Base-by-base conservation (phyloP, 805 yeast species). In the Candida ascalaphidarum region DNA sequence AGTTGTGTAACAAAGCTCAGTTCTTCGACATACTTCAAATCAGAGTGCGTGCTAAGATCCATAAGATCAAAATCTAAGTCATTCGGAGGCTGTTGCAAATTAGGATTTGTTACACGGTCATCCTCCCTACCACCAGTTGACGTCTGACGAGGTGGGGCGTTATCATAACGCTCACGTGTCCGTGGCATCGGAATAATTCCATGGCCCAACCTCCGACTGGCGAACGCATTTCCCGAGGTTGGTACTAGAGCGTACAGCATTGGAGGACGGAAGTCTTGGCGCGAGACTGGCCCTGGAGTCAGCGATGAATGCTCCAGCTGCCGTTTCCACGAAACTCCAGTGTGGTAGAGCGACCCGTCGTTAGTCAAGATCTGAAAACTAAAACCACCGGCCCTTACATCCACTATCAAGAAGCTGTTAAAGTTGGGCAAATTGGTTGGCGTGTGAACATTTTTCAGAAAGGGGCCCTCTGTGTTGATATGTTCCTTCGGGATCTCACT, bases 371-470 rank as follows among this genome's bases (percentile, higher is more conserved):
- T 54, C 28, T 74, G 74, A 35, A 77, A 73, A 4, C 77, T 67
- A 42, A 65, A 79, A 2, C 89, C 89, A 17, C 81, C 81, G 7
- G 77, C 74, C 14, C 70, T 58, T 1, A 79, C 55, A 37, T 72
- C 77, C 1, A 64, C 43, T 2, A 70, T 46, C 3, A 53, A 37
- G 14, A 45, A 36, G 3, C 53, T 44, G 4, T 56, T 48, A 24
- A 73, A 51, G 3, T 52, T 50, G 2, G 50, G 37, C 4, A 70
- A 50, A 30, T 45, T 39, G 1, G 60, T 49, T 2, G 76, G 74
- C 7, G 44, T 48, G 26, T 46, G 48, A 2, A 67, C 58, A 3
- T 30, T 33, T 10, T 22, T 7, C 6, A 7, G 11, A 8, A 10
- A 8, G 9, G 7, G 7, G 22, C 5, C 59, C 54, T 20, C 40